A percentile compares a stretch with the other conserved stretches of the same genome.
phyloP scores from a whole-genome alignment of 192 early-diverging fungal genomes.

The Coemansia sp. region DNA sequence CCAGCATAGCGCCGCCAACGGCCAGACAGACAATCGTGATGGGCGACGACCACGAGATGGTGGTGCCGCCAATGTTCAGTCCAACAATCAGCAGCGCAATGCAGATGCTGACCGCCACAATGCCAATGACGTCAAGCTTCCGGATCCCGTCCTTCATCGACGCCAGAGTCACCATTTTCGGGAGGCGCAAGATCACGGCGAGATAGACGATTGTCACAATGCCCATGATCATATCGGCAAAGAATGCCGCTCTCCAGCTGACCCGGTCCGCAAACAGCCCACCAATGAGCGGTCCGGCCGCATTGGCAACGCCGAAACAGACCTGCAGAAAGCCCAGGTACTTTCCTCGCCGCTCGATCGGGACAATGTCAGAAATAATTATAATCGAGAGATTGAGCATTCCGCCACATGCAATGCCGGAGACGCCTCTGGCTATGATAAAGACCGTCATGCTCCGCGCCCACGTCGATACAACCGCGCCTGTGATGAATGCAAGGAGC shows the following conservation, averaged over 20 bases:
- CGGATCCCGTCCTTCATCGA: conserved; percentile 32
- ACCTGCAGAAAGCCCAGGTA: conserved; percentile 64
- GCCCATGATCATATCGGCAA: conserved; percentile 78
- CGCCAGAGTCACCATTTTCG: conserved; percentile 26
- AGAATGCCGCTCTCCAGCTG: conserved; percentile 70
- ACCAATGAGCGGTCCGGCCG: conserved; percentile 60
- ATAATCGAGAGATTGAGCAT: conserved; percentile 69
- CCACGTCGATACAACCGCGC: conserved; percentile 41
- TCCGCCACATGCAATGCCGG: conserved; percentile 70
- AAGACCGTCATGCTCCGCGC: conserved; percentile 56
- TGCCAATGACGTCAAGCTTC: conserved; percentile 66
- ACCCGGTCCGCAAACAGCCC: conserved; percentile 60
- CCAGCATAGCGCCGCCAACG: conserved; percentile 31
- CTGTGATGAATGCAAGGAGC: conserved; percentile 45
- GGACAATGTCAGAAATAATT: conserved; percentile 76
- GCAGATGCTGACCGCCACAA: conserved; percentile 55
- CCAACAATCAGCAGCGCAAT: conserved; percentile 70
- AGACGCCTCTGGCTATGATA: conserved; percentile 69
- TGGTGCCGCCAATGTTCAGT: conserved; percentile 73
- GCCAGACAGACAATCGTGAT: conserved; percentile 53
- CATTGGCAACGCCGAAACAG: conserved; percentile 59
- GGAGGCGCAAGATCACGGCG: conserved; percentile 57
- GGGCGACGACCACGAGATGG: conserved; percentile 57
- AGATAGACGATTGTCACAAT: conserved; percentile 56
- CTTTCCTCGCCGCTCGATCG: conserved; percentile 68